A percentile compares a stretch with the other conserved stretches of the same genome.
Conservation (phyloP, 2,329 filamentous ascomycete species). For the Penicillium brevicompactum region DNA sequence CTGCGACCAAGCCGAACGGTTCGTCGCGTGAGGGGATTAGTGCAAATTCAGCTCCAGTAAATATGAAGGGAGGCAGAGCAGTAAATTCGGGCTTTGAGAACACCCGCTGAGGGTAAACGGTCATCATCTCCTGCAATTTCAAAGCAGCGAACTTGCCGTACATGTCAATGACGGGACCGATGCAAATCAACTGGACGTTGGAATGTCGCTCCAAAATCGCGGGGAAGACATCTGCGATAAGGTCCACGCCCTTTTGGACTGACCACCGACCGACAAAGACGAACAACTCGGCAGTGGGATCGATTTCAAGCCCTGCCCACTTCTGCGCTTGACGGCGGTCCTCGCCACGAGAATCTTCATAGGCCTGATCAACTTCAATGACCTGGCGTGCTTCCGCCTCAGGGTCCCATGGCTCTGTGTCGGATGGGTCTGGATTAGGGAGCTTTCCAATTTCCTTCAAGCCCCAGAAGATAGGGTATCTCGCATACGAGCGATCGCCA, state of each 20-base stretch:
- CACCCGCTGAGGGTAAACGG: constrained; percentile 65
- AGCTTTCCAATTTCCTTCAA: constrained; percentile 63
- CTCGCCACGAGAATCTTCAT: constrained; percentile 57
- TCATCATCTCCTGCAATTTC: constrained; percentile 66
- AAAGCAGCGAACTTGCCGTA: constrained; percentile 69
- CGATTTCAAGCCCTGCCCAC: constrained; percentile 66
- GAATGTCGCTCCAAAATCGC: constrained; percentile 62
- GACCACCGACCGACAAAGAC: constrained; percentile 71
- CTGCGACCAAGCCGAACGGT: constrained; percentile 68
- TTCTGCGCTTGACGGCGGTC: constrained; percentile 67
- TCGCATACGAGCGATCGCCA: constrained; percentile 66
- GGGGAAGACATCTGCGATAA: constrained; percentile 69
- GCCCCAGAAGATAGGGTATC: constrained; percentile 71
- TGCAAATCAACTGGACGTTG: constrained; percentile 63
- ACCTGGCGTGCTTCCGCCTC: constrained; percentile 46
- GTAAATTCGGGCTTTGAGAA: constrained; percentile 70
- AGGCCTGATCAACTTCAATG: constrained; percentile 55
- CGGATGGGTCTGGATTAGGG: constrained; percentile 67
- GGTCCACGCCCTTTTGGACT: constrained; percentile 68
- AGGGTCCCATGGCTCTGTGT: constrained; percentile 61
- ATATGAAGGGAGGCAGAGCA: constrained; percentile 65
- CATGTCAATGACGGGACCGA: constrained; percentile 69
- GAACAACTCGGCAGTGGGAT: constrained; percentile 65
- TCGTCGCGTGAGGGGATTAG: constrained; percentile 71
- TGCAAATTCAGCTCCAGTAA: constrained; percentile 68